Evolutionary conservation across 495 filamentous ascomycete species (phyloP), one percentile per base, ranked within the genome.

Genomic region (Clavariopsis aquatica): DNA sequence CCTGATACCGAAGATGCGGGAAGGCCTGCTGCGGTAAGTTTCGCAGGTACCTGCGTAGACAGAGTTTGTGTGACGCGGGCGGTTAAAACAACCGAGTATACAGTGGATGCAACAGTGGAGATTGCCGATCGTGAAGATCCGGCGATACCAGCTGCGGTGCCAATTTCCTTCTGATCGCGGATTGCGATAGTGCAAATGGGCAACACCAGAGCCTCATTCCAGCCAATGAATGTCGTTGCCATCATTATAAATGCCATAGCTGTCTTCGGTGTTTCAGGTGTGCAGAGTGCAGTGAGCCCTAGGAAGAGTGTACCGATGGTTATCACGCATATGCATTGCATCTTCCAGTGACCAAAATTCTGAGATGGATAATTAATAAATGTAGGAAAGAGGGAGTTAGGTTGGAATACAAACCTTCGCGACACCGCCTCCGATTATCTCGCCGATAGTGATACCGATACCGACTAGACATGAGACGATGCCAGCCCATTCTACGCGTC

Each of bases 131-230:
- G 55, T 8, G 63, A 49, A n/a, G 60, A 61, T 5, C 68, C 68
- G 7, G 65, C 64, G 20, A 71, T 56, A 15, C 71, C 69, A 19
- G 55, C 69, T 6, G 69, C 71, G n/a, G 57, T 62, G 17, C 71
- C 71, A 49, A 73, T 71, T 22, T 73, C 69, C 20, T 62, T 46
- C 54, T 73, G 71, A 34, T 71, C 62, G 19, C 56, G 52, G 53
- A 71, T 59, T n/a, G 57, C 53, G 53, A 73, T 71, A n/a, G 65
- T 68, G 46, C 65, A 60, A 54, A 62, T 69, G 20, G 65, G 62
- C 5, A 70, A 43, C 12, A 58, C 60, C 27, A 71, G 19, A n/a
- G 56, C 60, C 52, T 71, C 64, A 28, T 70, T 71, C 64, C 68
- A 72, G 24, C 70, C 70, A 28, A 71, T 69, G 57, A 73, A 71